Evolutionary conservation across 768 basidiomycete genomes (phyloP), one percentile per base, ranked within the genome.

Genomic region (Cyathus striatus): DNA sequence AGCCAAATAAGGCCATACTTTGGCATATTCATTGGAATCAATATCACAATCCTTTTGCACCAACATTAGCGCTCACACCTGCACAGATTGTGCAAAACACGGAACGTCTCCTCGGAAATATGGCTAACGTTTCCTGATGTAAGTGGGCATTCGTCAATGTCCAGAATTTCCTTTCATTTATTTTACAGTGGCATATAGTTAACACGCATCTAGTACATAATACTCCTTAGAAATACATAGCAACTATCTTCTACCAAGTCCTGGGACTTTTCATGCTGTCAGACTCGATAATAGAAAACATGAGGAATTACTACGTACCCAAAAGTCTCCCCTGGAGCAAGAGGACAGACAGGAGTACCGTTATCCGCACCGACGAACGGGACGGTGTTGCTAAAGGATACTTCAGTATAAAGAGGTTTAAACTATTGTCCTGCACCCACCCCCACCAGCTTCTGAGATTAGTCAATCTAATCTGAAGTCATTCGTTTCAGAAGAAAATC

Each of bases 401-500:
- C 14, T n/a, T 20, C 18, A 20, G 13, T 18, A n/a, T 18, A 10
- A n/a, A 13, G 10, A 40, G 13, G 16, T n/a, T n/a, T n/a, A n/a
- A n/a, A n/a, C n/a, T n/a, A n/a, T n/a, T n/a, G n/a, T 23, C n/a
- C 14, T 22, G 46, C 6, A 55, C 58, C 54, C 47, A 61, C 55
- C 64, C 65, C 65, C 66, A 67, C 66, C 68, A 70, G 10, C 36
- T 45, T 1, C 30, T 21, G 20, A 69, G 54, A 23, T 47, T 66
- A 13, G 41, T 55, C 21, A 27, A 27, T 6, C 66, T 65, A 22
- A 70, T 65, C 55, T 61, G 42, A n/a, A n/a, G n/a, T n/a, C n/a
- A n/a, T n/a, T n/a, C n/a, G n/a, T n/a, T n/a, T n/a, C n/a, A n/a
- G n/a, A n/a, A n/a, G n/a, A n/a, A n/a, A n/a, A n/a, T n/a, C n/a